Evolutionary conservation across 179 eudicot species (phyloP), one percentile per base, ranked within the genome.

Genomic region (Spergularia azorica): DNA sequence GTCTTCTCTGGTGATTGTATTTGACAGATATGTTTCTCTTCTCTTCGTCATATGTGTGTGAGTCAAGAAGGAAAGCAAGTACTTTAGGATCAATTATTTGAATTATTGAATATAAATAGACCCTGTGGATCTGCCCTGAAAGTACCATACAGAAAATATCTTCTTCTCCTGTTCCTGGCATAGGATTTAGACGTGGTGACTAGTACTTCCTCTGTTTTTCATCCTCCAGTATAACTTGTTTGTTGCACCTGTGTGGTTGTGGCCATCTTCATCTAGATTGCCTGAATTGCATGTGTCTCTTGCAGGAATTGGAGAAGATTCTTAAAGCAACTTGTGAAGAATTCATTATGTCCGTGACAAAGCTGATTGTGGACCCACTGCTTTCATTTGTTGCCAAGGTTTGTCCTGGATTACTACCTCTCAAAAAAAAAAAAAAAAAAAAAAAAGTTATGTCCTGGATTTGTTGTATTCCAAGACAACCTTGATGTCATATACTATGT

Each of bases 361-460:
- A 95, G 83, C 88, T 85, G 69, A 86, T 93, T 70, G 98, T 95
- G 78, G 98, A 95, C 74, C 98, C 98, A 32, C 83, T 95, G 93
- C 94, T 95, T 84, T 95, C 97, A 64, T 95, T 95, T 83, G 98
- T 91, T 73, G 91, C 98, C 3, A 95, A 95, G 98, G 98, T 95
- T 76, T 73, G 90, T 79, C 64, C 84, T 69, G 69, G 50, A 63
- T 50, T 32, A 1, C 32, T 26, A 26, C 32, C 32, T 26, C 32
- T 26, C 32, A 26, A 26, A 26, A 26, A 26, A 26, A 26, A 26
- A 26, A 26, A 26, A 26, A 26, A 26, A 26, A 26, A 26, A 21
- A 21, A 21, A 21, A 21, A 21, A 32, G 36, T 21, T 21, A 21
- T 21, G 90, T 79, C 63, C 84, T 69, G 64, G 50, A 63, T 50